Base-by-base conservation (phyloP, 768 basidiomycete genomes). In the Tylopilus intermedius region DNA sequence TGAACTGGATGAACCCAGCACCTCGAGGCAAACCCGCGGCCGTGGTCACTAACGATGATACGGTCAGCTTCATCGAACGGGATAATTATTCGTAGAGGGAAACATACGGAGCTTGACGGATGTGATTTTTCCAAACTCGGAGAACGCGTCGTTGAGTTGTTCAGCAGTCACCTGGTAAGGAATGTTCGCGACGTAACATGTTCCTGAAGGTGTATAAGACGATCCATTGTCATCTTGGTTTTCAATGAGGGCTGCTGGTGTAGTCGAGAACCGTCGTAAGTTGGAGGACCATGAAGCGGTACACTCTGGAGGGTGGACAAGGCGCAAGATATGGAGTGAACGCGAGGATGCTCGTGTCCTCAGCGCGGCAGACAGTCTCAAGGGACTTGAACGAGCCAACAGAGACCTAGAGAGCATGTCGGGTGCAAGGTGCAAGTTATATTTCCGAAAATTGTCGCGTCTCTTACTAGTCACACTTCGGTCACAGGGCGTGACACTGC, bases 151-250 rank as follows among this genome's bases (percentile, higher is more conserved):
- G 38, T 64, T 51, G 10, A 83, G 45, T 42, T 80, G 71, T 21
- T 62, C 64, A 54, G 72, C 75, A 2, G 71, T 73, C 37, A 67
- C 59, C 15, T 59, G 67, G 62, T 69, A 87, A 45, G 81, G 79
- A n/a, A 83, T n/a, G 56, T 83, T 83, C 8, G 73, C 77, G 30
- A 81, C 57, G 41, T 67, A 82, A 46, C 83, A 59, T 3, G 68
- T 69, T 9, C 65, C 65, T n/a, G 64, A 67, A 6, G 78, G 76
- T 15, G 64, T 49, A 30, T 1, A 27, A 21, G 26, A 14, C 13
- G 49, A 9, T 37, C 38, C 49, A 29, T 1, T 8, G 14, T 37
- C 37, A 27, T 41, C 35, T 26, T 13, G 49, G 10, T 29, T 47
- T 56, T 54, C 33, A 24, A 45, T 46, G 39, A 13, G 56, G 27